phyloP scores from a whole-genome alignment of 768 basidiomycete species.

The Kwoniella mangroviensis region DNA sequence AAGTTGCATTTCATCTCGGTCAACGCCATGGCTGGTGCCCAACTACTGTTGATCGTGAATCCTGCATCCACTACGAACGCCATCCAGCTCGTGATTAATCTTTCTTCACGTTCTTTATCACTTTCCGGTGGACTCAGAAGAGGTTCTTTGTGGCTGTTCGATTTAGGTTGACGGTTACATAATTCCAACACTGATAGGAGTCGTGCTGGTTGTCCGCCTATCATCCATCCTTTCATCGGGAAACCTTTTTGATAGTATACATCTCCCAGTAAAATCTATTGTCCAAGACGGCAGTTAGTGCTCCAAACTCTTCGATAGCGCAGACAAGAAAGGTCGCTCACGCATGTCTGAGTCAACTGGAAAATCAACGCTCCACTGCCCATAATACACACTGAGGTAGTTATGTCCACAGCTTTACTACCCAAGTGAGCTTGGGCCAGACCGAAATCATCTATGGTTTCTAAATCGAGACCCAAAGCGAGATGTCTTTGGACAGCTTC shows the following conservation, averaged over 20 bases:
- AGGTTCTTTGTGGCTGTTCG: slow-evolving; percentile 29
- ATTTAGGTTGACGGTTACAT: slow-evolving; percentile 24
- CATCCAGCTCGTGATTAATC: slow-evolving; percentile 48
- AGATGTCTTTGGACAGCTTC: slow-evolving; percentile 24
- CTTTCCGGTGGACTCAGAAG: slow-evolving; percentile 32
- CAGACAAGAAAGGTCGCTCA: slow-evolving; percentile 33
- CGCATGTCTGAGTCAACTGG: slow-evolving; percentile 41
- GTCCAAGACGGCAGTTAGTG: not conserved
- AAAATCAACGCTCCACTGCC: slow-evolving; percentile 34
- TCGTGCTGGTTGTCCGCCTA: slow-evolving; percentile 36
- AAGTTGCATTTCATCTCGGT: slow-evolving; percentile 39
- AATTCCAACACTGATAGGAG: slow-evolving; percentile 46
- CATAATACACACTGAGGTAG: slow-evolving; percentile 32
- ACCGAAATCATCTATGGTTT: slow-evolving; percentile 46
- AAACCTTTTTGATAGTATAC: slow-evolving; percentile 46
- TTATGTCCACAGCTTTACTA: slow-evolving; percentile 25
- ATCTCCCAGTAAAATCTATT: slow-evolving; percentile 40
- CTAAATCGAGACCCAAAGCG: slow-evolving; percentile 30
- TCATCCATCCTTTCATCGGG: slow-evolving; percentile 46
- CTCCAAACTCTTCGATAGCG: too few relatives aligned
- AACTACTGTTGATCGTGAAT: slow-evolving; percentile 37
- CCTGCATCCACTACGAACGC: slow-evolving; percentile 45
- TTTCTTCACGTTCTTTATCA: slow-evolving; percentile 44
- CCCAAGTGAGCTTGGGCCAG: slow-evolving; percentile 37
- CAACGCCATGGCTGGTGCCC: slow-evolving; percentile 36